A percentile compares a stretch with the other conserved stretches of the same genome.
Conservation (phyloP, 78 protist genomes). For the Dictyostelium firmibasis region DNA sequence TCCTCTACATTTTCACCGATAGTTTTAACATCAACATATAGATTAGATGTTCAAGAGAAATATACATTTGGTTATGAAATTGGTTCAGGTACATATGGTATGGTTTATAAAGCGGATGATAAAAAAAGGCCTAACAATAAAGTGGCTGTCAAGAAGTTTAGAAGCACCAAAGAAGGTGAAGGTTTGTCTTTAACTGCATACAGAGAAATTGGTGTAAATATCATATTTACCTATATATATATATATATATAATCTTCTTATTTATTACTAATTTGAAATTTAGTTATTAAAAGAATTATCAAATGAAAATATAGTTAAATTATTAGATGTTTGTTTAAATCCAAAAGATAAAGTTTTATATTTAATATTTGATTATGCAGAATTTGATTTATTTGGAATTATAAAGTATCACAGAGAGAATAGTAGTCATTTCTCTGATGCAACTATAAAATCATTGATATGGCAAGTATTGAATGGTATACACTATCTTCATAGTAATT, state of each 20-base stretch:
- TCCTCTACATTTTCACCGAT: neutral
- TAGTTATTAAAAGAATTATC: conserved; percentile 82
- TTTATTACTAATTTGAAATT: no score
- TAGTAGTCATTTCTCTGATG: conserved; percentile 28
- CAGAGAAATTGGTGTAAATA: conserved; percentile 82
- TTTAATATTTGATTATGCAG: conserved; percentile 91
- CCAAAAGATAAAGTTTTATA: conserved; percentile 53
- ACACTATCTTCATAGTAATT: conserved; percentile 87
- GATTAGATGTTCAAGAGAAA: conserved; percentile 59
- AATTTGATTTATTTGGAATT: conserved; percentile 79
- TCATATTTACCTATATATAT: neutral
- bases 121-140: conserved; percentile 14
- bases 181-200: conserved; percentile 84
- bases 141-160: conserved; percentile 82
- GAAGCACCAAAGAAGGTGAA: conserved; percentile 83
- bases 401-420: conserved; percentile 70
- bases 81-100: conserved; percentile 88
- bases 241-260: no score
- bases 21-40: conserved; percentile 34
- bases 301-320: conserved; percentile 79
- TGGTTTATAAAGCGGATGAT: conserved; percentile 83
- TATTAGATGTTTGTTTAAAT: conserved; percentile 70
- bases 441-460: conserved; percentile 63
- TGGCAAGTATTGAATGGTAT: conserved; percentile 89
- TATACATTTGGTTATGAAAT: conserved; percentile 66